Percentiles rank a stretch among this genome's conserved stretches.
These are phyloP conservation scores for Sphenostylis stenocarpa DNA, from an alignment of 306 rosid genomes.

Conservation along the genomic window DNA sequence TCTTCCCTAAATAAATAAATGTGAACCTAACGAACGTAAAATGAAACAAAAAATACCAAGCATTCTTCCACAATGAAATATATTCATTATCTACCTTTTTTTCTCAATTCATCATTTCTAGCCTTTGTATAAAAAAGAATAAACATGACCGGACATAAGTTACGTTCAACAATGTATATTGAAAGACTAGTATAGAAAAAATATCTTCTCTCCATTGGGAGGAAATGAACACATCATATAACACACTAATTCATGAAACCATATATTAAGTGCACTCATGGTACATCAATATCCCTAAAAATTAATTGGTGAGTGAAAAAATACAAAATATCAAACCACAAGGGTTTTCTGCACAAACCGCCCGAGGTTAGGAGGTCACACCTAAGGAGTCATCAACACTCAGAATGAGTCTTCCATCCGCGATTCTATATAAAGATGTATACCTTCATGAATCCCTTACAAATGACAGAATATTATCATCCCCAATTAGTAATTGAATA, in stretches of 20 bases:
- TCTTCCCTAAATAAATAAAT: too few species aligned
- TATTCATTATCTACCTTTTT: too few species aligned
- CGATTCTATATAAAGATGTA: slow-evolving; percentile 40
- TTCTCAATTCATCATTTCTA: too few species aligned
- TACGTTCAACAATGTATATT: too few species aligned
- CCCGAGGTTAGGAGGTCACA: slow-evolving; percentile 60
- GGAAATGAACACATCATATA: neutral
- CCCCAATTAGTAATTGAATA: slow-evolving; percentile 77
- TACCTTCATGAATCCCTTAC: slow-evolving; percentile 45
- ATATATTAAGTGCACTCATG: slow-evolving; percentile 38
- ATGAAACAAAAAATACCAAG: too few species aligned
- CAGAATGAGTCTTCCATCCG: slow-evolving; percentile 50
- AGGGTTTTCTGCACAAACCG: slow-evolving; percentile 77
- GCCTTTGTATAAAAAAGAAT: too few species aligned
- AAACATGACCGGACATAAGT: too few species aligned
- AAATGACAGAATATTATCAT: slow-evolving; percentile 49
- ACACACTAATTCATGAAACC: slow-evolving; percentile 35
- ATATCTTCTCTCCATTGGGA: neutral
- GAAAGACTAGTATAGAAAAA: neutral
- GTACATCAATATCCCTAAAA: slow-evolving; percentile 43
- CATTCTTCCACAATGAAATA: too few species aligned
- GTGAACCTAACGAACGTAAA: too few species aligned
- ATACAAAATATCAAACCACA: slow-evolving; percentile 47
- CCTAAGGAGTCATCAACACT: slow-evolving; percentile 58
- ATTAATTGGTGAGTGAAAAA: slow-evolving; percentile 21